Percentiles rank a stretch among this genome's conserved stretches.
Conservation (phyloP, 352 stramenopile species). For the Phytophthora sojae region DNA sequence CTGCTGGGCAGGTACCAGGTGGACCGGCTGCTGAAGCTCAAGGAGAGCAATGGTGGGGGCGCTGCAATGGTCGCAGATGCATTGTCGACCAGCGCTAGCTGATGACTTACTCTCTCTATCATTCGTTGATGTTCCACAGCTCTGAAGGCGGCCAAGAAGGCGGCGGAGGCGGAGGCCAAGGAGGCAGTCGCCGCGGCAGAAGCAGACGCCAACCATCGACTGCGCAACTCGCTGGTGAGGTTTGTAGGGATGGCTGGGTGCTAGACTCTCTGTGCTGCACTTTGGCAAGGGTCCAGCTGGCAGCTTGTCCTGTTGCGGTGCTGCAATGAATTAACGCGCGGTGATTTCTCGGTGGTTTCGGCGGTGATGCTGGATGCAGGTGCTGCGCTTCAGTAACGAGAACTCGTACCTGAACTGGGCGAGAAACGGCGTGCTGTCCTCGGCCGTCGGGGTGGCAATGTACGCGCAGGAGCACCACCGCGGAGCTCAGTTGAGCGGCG, state of each 20-base stretch:
- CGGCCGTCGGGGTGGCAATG: constrained; percentile 85
- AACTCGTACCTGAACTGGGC: constrained; percentile 92
- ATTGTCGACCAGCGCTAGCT: no score
- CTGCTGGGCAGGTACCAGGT: constrained; percentile 38
- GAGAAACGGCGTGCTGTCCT: constrained; percentile 85
- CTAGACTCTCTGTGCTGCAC: constrained; percentile 4
- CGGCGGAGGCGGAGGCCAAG: constrained; percentile 37
- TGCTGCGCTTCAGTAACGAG: constrained; percentile 88
- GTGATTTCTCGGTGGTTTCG: constrained; percentile 3
- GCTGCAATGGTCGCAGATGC: no score
- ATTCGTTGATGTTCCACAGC: constrained; percentile 14
- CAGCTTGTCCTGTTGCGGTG: not conserved
- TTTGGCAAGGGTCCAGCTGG: no score
- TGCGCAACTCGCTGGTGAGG: constrained; percentile 48
- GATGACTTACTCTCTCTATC: not conserved
- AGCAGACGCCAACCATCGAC: constrained; percentile 37
- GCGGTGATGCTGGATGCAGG: constrained; percentile 33
- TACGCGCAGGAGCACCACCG: constrained; percentile 91
- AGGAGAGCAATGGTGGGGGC: constrained; percentile 33
- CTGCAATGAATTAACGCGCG: constrained; percentile 22
- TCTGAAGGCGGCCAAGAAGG: constrained; percentile 39
- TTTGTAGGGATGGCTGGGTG: not conserved
- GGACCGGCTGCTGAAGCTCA: constrained; percentile 37
- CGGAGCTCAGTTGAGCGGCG: constrained; percentile 82
- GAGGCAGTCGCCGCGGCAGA: constrained; percentile 31